Evolutionary conservation across 371 early-diverging fungal genomes (phyloP).

Genomic region (Quaeritorhiza haematococci): DNA sequence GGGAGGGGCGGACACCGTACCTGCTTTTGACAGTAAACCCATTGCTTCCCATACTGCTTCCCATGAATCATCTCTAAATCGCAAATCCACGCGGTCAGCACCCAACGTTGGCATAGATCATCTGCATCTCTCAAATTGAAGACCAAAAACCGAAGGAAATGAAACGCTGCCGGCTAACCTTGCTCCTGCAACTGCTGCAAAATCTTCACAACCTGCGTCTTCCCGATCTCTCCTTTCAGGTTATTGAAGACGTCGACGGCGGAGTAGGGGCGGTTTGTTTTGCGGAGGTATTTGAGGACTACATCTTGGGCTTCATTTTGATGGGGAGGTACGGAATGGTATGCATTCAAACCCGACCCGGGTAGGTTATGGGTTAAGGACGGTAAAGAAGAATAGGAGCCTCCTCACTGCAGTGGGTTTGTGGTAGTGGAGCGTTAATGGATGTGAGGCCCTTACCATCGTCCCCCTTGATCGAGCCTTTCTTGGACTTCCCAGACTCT

Average conservation of each 20-base stretch:
- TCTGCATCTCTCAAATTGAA: constrained; percentile 1
- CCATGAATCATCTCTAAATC: constrained; percentile 15
- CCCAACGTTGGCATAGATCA: constrained; percentile 28
- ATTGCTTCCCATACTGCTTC: constrained; percentile 43
- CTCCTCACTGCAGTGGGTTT: too few species aligned
- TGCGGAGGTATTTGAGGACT: constrained; percentile 37
- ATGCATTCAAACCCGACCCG: too few species aligned
- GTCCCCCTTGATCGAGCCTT: too few species aligned
- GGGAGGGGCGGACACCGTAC: constrained; percentile 7
- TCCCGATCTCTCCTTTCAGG: constrained; percentile 35
- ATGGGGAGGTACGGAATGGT: too few species aligned
- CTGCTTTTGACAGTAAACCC: constrained; percentile 44
- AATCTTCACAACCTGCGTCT: constrained; percentile 30
- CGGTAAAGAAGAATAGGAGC: too few species aligned
- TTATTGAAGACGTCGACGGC: constrained; percentile 52
- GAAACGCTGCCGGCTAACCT: background rate
- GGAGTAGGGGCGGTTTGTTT: constrained; percentile 49
- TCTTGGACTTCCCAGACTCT: too few species aligned
- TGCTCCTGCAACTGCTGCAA: constrained; percentile 36
- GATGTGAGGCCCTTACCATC: too few species aligned
- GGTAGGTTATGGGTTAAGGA: too few species aligned
- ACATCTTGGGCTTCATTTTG: constrained; percentile 19
- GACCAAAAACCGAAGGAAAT: constrained; percentile 2
- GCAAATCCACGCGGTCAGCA: constrained; percentile 18
- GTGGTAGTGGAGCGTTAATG: too few species aligned